Conservation (phyloP, 2,329 filamentous ascomycete genomes). For the Penicillium sp. region DNA sequence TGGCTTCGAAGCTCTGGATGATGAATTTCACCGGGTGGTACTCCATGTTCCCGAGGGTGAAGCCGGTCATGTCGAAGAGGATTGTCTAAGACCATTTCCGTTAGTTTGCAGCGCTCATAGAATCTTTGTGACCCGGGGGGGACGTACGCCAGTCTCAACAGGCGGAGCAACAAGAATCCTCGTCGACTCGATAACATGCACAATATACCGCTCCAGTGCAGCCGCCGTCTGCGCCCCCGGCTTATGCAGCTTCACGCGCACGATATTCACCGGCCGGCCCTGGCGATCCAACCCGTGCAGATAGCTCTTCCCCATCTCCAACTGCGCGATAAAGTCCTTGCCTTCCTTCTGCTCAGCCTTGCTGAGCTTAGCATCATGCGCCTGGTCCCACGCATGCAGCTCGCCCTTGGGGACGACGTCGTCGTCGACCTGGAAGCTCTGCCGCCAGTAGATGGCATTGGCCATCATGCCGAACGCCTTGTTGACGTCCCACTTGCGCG, state of each 20-base stretch:
- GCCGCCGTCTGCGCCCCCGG: slow-evolving; percentile 81
- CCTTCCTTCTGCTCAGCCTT: slow-evolving; percentile 66
- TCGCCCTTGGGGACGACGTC: slow-evolving; percentile 81
- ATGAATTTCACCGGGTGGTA: slow-evolving; percentile 97
- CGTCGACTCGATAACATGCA: slow-evolving; percentile 92
- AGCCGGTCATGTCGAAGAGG: slow-evolving; percentile 92
- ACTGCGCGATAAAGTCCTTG: slow-evolving; percentile 77
- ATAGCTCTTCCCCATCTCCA: slow-evolving; percentile 88
- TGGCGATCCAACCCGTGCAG: slow-evolving; percentile 82
- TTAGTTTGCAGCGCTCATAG: slow-evolving; percentile 45
- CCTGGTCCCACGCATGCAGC: slow-evolving; percentile 62
- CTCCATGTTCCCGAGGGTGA: slow-evolving; percentile 84
- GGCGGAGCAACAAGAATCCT: slow-evolving; percentile 76
- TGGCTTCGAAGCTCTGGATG: slow-evolving; percentile 97
- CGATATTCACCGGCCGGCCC: slow-evolving; percentile 81
- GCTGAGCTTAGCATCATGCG: slow-evolving; percentile 56
- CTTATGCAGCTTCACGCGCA: slow-evolving; percentile 78
- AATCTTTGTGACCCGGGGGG: no score
- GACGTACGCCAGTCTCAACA: slow-evolving; percentile 82
- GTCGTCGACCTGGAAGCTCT: slow-evolving; percentile 82
- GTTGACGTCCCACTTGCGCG: slow-evolving; percentile 89
- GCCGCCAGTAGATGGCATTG: slow-evolving; percentile 87
- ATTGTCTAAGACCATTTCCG: slow-evolving; percentile 47
- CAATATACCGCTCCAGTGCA: slow-evolving; percentile 82
- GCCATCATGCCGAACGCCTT: slow-evolving; percentile 90